Base-by-base conservation (phyloP, 2,329 filamentous ascomycete genomes). In the Calonectria naviculata region DNA sequence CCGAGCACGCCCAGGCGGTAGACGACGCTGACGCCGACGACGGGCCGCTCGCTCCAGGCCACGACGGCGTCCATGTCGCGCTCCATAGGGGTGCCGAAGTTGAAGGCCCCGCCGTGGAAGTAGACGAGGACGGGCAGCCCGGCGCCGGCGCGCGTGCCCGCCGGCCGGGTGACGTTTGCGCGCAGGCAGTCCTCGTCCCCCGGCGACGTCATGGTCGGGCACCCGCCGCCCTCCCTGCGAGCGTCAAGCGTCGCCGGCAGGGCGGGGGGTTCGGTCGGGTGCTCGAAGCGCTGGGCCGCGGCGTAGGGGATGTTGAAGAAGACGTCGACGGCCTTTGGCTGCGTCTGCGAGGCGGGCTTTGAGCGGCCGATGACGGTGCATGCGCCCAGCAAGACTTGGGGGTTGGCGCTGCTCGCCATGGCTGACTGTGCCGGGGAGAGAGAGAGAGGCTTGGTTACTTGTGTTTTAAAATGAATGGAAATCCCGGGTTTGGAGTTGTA, bases 1-100 rank as follows among this genome's bases (percentile, higher is more conserved):
- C 94, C 94, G 77, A 94, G 85, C 6, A 90, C 88, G 3, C 91
- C 90, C 60, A 94, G 86, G 12, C 93, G 87, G 80, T 93, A 91
- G 81, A 89, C 90, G 79, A 92, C 88, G 79, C 86, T 89, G 62
- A 92, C 86, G 38, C 85, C 89, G 47, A 93, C 84, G 63, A 93
- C 82, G 12, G 87, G 87, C 56, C 12, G 31, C 52, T 82, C 81
- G 3, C 87, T 82, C 83, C 88, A 92, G 6, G 88, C 85, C 17
- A 92, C 88, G 81, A 93, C 90, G 41, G 88, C 89, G 0, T 86
- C 87, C 72, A 92, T 89, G 77, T 93, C 87, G 68, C 92, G 86
- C 82, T 88, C 87, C 34, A 83, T 78, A 63, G 88, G 86, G 75
- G 81, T 75, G 42, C 89, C 85, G 76, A 86, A 85, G 83, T 92